Evolutionary conservation across 2,329 filamentous ascomycete genomes (phyloP).

Genomic region (Stagonosporopsis cucurbitacearum): DNA sequence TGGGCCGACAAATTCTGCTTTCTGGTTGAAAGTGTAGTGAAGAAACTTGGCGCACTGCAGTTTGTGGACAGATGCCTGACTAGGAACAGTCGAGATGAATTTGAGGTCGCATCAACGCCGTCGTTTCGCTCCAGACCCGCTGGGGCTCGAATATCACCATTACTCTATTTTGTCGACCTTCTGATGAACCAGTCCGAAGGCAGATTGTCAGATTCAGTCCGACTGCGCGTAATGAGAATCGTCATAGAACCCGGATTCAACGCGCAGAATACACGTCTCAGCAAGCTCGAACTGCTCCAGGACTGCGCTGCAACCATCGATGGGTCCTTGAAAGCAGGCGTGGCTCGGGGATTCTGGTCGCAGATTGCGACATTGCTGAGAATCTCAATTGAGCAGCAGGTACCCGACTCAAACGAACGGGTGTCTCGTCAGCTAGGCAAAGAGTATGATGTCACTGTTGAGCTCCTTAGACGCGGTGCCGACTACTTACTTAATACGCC

Average conservation of each 20-base stretch:
- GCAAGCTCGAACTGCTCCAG: slow-evolving; percentile 49
- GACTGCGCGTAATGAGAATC: slow-evolving; percentile 49
- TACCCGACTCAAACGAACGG: slow-evolving; percentile 31
- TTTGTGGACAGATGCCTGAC: slow-evolving; percentile 59
- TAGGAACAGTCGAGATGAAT: slow-evolving; percentile 64
- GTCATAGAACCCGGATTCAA: slow-evolving; percentile 67
- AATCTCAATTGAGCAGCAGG: slow-evolving; percentile 32
- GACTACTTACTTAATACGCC: slow-evolving; percentile 35
- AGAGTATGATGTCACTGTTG: slow-evolving; percentile 73
- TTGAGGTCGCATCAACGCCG: slow-evolving; percentile 70
- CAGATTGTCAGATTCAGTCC: slow-evolving; percentile 49
- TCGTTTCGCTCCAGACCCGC: slow-evolving; percentile 62
- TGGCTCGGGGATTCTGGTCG: slow-evolving; percentile 39
- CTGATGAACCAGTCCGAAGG: slow-evolving; percentile 56
- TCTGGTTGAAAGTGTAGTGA: slow-evolving; percentile 59
- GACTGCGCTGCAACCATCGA: slow-evolving; percentile 40
- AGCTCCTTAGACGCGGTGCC: slow-evolving; percentile 69
- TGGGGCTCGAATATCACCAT: slow-evolving; percentile 62
- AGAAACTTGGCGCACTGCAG: slow-evolving; percentile 56
- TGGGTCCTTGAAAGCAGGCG: slow-evolving; percentile 25
- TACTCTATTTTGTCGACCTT: slow-evolving; percentile 70
- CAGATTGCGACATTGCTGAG: slow-evolving; percentile 31
- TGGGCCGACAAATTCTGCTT: slow-evolving; percentile 60
- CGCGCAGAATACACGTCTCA: slow-evolving; percentile 43
- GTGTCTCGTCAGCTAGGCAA: slow-evolving; percentile 60